Conservation (phyloP, 768 basidiomycete genomes). For the Leucocoprinus leucothites region DNA sequence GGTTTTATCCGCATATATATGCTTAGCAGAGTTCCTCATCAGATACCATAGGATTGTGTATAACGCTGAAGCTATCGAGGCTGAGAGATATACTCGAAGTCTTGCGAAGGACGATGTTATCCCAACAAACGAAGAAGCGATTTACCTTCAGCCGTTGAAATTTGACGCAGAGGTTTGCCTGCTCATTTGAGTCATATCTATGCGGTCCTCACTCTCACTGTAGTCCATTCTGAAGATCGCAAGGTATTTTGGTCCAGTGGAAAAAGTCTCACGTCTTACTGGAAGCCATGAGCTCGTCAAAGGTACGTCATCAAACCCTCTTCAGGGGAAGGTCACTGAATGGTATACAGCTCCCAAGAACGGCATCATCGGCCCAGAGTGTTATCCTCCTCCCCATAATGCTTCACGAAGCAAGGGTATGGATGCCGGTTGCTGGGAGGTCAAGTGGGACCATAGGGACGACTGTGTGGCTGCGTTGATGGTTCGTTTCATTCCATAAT, state of each 20-base stretch:
- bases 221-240: constrained; percentile 40
- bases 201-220: not conserved
- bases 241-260: constrained; percentile 62
- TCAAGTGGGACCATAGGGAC: constrained; percentile 78
- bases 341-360: not conserved
- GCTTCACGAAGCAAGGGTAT: constrained; percentile 51
- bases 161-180: constrained; percentile 56
- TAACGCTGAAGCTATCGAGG: constrained; percentile 50
- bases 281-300: constrained; percentile 3
- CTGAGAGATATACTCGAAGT: constrained; percentile 29
- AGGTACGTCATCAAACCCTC: not conserved
- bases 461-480: constrained; percentile 71
- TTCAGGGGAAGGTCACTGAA: not conserved
- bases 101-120: constrained; percentile 17
- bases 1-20: not conserved
- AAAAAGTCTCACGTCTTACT: constrained; percentile 40
- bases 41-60: constrained; percentile 47
- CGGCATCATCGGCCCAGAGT: not conserved
- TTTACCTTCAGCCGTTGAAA: constrained; percentile 55
- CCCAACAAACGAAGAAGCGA: constrained; percentile 21
- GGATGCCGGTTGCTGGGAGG: constrained; percentile 65
- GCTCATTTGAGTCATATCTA: not conserved
- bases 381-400: constrained; percentile 53
- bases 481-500: constrained; percentile 34
- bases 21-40: not conserved